Base-by-base conservation (phyloP, 2,329 filamentous ascomycete genomes). In the Ophioceras dolichostomum region DNA sequence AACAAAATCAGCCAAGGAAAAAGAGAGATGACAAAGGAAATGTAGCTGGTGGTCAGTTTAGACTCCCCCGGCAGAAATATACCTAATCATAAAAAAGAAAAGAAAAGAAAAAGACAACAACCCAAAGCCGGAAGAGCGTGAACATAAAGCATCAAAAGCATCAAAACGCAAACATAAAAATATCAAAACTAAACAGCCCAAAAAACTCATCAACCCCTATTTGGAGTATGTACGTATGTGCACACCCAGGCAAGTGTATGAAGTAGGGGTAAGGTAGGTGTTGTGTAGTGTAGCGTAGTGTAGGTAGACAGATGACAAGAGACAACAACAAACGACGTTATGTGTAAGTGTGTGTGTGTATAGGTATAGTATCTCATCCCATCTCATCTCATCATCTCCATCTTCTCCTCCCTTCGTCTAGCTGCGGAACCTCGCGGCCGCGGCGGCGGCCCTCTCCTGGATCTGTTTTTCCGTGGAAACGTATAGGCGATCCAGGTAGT, bases 401-500 rank as follows among this genome's bases (percentile, higher is more conserved):
- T 12, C 14, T 13, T 14, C 5, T 4, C 29, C n/a, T 17, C 29
- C 4, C 16, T 10, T 17, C 29, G 5, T 13, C 22, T 24, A 58
- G 39, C 18, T 38, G 27, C 59, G 60, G 47, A 65, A 66, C 24
- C 62, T 59, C 17, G 54, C 53, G 18, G 57, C 52, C 8, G 67
- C 63, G 2, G 57, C 58, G 39, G 55, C 54, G 39, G 61, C 63
- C 34, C 82, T 70, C 45, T 85, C 76, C 52, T 83, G 76, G 49
- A 91, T 88, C 58, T 81, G 69, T 56, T 73, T 73, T 62, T 91
- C 85, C 36, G 84, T 91, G 49, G 79, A 73, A 65, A 83, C 72
- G 69, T 93, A 93, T 59, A 93, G 67, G 56, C 70, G 69, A 62
- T 89, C 83, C 52, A 91, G 67, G 54, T 80, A 84, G 47, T 83